Conservation (phyloP, 1,284 basidiomycete genomes). For the Fomitopsis pinicola region DNA sequence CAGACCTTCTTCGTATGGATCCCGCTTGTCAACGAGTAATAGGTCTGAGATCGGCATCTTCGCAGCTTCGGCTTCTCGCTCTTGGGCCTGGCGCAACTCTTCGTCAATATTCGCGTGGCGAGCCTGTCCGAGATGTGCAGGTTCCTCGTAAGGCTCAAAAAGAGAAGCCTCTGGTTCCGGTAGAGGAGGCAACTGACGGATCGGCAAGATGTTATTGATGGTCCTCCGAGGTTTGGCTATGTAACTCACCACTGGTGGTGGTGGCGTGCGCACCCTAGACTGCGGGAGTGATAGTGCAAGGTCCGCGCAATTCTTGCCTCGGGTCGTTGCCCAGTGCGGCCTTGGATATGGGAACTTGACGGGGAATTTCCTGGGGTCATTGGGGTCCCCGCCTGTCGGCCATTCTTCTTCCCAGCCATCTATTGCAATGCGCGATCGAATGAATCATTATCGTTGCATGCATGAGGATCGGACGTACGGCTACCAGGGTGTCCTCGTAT, state of each 20-base stretch:
- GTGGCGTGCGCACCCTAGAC: slow-evolving; percentile 14
- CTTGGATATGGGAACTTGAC: slow-evolving; percentile 22
- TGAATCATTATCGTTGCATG: not conserved
- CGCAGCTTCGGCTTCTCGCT: not conserved
- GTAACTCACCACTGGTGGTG: slow-evolving; percentile 12
- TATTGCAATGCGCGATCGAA: slow-evolving; percentile 1
- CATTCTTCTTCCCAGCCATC: slow-evolving; percentile 21
- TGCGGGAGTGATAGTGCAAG: slow-evolving; percentile 19
- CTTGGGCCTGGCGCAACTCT: not conserved
- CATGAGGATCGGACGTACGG: slow-evolving; percentile 16
- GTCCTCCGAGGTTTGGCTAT: not conserved
- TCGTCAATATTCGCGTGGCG: slow-evolving; percentile 2
- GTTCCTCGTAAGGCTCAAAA: slow-evolving; percentile 16
- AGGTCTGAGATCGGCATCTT: not conserved
- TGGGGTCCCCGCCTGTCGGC: slow-evolving; percentile 15
- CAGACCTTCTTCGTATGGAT: slow-evolving; percentile 25
- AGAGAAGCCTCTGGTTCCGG: slow-evolving; percentile 1
- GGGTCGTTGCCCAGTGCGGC: slow-evolving; percentile 18
- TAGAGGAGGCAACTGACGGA: not conserved
- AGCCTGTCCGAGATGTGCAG: slow-evolving; percentile 10
- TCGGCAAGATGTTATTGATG: not conserved
- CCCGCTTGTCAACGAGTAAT: slow-evolving; percentile 16
- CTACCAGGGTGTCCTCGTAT: slow-evolving; percentile 23
- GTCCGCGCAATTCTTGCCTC: slow-evolving; percentile 15
- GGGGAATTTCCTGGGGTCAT: slow-evolving; percentile 13